Evolutionary conservation across 768 basidiomycete genomes (phyloP), one percentile per base, ranked within the genome.

Genomic region (Boletus edulis): DNA sequence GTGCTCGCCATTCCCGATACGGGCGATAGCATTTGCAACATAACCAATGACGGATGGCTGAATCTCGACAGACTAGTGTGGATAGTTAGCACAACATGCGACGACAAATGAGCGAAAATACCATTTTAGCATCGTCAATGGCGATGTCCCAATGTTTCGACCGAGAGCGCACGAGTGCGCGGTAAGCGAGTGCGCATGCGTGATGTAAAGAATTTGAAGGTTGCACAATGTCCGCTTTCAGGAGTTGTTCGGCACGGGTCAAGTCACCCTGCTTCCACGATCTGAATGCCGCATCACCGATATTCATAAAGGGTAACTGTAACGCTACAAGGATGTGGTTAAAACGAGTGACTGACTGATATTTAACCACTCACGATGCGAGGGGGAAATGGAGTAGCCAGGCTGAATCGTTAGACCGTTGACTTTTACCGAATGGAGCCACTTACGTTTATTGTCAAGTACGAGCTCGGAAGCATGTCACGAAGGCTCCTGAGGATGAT

Each of bases 31-130:
- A 1, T 22, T 20, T 5, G 61, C 60, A 18, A 62, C 37, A 43
- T 62, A 35, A 32, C 52, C 60, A 4, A 62, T 44, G 2, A 48
- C 45, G 0, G 61, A 59, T 11, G 11, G 39, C 13, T 49, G 50
- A n/a, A 40, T 9, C 3, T 59, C 10, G 15, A 55, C 22, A 11
- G 61, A 62, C 60, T 44, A 11, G 1, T 4, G 13, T 10, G 3
- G n/a, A 34, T 8, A 1, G 27, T 58, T 22, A 58, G 29, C 4
- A 20, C 8, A 3, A 14, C 0, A 20, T 12, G 6, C 1, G 29
- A 27, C 5, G 4, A 17, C 2, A 22, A 11, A 29, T 11, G 15
- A 5, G 0, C 0, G 3, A 8, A 24, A 3, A 0, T 22, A 61
- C 60, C 50, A 15, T 15, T 37, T 38, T 55, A 0, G 53, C 58